These are phyloP conservation scores for Lepidium campestre DNA, from an alignment of 441 rosid genomes.

Conservation along the genomic window DNA sequence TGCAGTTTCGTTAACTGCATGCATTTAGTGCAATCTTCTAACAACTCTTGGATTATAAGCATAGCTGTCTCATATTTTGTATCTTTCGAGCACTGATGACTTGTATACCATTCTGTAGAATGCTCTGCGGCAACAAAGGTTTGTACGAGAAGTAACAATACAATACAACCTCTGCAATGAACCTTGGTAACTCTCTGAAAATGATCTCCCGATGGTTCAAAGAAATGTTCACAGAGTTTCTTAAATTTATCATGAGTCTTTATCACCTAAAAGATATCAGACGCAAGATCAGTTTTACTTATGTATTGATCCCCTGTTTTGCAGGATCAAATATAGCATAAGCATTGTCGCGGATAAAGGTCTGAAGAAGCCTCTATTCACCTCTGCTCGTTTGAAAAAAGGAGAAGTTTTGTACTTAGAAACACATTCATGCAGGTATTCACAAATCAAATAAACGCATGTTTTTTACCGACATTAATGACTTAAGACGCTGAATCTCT, in stretches of 20 bases:
- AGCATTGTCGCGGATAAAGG: conserved; percentile 98
- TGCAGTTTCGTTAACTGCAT: conserved; percentile 1
- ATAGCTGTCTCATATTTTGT: background rate
- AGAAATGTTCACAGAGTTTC: background rate
- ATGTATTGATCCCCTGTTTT: background rate
- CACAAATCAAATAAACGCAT: background rate
- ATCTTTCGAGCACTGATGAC: background rate
- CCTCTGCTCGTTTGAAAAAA: conserved; percentile 97
- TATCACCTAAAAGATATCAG: background rate
- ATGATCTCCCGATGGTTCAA: background rate
- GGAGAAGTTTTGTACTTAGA: conserved; percentile 94
- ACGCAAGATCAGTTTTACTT: background rate
- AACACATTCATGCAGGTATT: conserved; percentile 93
- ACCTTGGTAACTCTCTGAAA: conserved; percentile 66
- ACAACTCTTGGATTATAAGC: background rate
- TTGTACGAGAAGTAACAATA: conserved; percentile 95
- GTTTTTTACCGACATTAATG: background rate
- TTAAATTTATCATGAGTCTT: background rate
- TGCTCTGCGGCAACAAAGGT: conserved; percentile 95
- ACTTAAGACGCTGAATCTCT: background rate
- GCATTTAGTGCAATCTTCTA: background rate
- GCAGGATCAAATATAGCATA: conserved; percentile 94
- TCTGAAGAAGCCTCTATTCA: conserved; percentile 84
- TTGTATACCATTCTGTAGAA: conserved; percentile 45
- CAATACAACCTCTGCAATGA: conserved; percentile 99